Conservation (phyloP, 352 stramenopile genomes). For the Phytophthora macrochlamydospora region DNA sequence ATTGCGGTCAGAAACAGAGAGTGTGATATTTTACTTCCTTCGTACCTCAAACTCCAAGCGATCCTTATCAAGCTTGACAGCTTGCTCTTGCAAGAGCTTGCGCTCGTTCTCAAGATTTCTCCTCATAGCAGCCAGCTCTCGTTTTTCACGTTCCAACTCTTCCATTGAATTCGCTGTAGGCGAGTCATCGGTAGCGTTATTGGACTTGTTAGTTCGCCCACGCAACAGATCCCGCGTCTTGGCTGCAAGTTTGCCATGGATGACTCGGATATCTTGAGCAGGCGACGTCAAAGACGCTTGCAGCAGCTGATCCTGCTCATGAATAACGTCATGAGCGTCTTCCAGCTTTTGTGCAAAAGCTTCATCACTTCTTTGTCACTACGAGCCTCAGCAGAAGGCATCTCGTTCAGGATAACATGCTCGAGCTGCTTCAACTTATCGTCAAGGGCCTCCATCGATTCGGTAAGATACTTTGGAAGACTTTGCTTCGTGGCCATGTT, state of each 20-base stretch:
- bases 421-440: constrained; percentile 64
- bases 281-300: constrained; percentile 56
- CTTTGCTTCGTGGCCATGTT: constrained; percentile 68
- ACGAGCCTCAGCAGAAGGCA: constrained; percentile 35
- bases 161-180: constrained; percentile 31
- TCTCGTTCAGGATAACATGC: constrained; percentile 51
- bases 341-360: constrained; percentile 67
- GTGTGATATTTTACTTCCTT: constrained; percentile 16
- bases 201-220: background rate
- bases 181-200: constrained; percentile 16
- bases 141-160: constrained; percentile 42
- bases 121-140: constrained; percentile 34
- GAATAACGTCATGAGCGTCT: constrained; percentile 65
- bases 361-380: constrained; percentile 51
- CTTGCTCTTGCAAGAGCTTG: constrained; percentile 50
- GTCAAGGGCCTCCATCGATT: constrained; percentile 51
- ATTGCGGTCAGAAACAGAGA: constrained; percentile 9
- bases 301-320: constrained; percentile 72
- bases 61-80: constrained; percentile 65
- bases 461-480: constrained; percentile 54
- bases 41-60: constrained; percentile 64
- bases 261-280: constrained; percentile 7
- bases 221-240: constrained; percentile 5
- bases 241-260: constrained; percentile 5
- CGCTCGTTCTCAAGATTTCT: constrained; percentile 53